Conservation (phyloP, 2,329 filamentous ascomycete species). For the Diaporthe ilicicola region DNA sequence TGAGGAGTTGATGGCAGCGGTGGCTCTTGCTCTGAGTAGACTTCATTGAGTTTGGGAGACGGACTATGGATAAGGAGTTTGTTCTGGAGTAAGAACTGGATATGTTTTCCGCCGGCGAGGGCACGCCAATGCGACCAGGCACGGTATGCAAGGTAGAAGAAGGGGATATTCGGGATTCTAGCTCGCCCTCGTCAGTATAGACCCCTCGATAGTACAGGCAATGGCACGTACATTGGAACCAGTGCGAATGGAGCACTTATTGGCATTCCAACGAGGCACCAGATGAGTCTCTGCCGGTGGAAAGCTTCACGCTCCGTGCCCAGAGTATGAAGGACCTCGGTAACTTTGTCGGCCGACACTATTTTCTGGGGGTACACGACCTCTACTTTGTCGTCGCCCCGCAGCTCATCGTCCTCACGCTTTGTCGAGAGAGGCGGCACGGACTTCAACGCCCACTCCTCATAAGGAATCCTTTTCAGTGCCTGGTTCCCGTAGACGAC, state of each 20-base stretch:
- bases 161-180: conserved; percentile 91
- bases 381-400: conserved; percentile 71
- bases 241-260: conserved; percentile 83
- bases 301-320: conserved; percentile 82
- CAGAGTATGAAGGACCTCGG: conserved; percentile 71
- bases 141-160: conserved; percentile 94
- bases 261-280: conserved; percentile 84
- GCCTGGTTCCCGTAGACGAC: conserved; percentile 87
- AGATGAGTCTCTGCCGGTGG: conserved; percentile 80
- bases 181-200: conserved; percentile 29
- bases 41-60: conserved; percentile 74
- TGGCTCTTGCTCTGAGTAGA: conserved; percentile 64
- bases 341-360: conserved; percentile 70
- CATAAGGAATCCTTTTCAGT: conserved; percentile 87
- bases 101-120: conserved; percentile 81
- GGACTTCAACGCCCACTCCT: conserved; percentile 98
- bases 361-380: conserved; percentile 80
- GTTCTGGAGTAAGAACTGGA: conserved; percentile 82
- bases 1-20: conserved; percentile 40
- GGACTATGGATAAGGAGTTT: conserved; percentile 73
- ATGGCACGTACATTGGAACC: conserved; percentile 77
- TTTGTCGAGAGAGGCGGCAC: conserved; percentile 81
- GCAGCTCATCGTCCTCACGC: conserved; percentile 69
- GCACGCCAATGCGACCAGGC: conserved; percentile 94
- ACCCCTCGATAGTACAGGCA: conserved; percentile 6